Base-by-base conservation (phyloP, 1,284 basidiomycete genomes). In the Irpex lacteus region DNA sequence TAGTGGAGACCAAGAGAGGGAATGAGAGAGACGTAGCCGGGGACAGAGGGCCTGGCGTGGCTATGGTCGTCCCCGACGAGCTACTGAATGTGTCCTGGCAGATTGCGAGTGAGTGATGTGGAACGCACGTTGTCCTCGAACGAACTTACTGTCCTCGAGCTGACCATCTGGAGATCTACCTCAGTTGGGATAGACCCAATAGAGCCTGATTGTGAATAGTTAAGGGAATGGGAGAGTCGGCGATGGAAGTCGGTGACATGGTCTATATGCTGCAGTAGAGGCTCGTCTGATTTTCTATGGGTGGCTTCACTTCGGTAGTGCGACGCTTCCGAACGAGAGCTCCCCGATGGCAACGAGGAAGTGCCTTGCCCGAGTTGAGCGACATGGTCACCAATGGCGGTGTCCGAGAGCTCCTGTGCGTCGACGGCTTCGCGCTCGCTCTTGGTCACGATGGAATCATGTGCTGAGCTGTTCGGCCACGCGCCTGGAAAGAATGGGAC, bases 181-280 rank as follows among this genome's bases (percentile, higher is more conserved):
- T 36, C 54, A 3, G 54, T 37, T 13, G 54, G n/a, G 9, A 36
- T 37, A 32, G 54, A 56, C 8, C 18, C 52, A 11, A 53, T 32
- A 3, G 52, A 53, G 26, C 18, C 54, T 13, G 54, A 11, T n/a
- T 37, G 54, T 32, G 18, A 15, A 56, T 56, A 32, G 54, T 64
- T 11, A 61, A 62, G 15, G 37, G 65, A 60, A 44, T 60, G 71
- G 53, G 75, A 76, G 19, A 76, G 69, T 56, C 70, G 70, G 61
- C 69, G 70, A 38, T 75, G 76, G 58, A 76, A 77, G 59, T 72
- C 68, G 53, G 70, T 65, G 62, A 77, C 73, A 52, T 68, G 70
- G 59, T 73, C 73, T 21, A 75, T 70, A 66, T 73, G 72, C 32
- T 72, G 62, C 15, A 70, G 40, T 47, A 47, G 65, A 13, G 53